Conservation (phyloP, 2,329 filamentous ascomycete species). For the Chrysoporthe puriensis region DNA sequence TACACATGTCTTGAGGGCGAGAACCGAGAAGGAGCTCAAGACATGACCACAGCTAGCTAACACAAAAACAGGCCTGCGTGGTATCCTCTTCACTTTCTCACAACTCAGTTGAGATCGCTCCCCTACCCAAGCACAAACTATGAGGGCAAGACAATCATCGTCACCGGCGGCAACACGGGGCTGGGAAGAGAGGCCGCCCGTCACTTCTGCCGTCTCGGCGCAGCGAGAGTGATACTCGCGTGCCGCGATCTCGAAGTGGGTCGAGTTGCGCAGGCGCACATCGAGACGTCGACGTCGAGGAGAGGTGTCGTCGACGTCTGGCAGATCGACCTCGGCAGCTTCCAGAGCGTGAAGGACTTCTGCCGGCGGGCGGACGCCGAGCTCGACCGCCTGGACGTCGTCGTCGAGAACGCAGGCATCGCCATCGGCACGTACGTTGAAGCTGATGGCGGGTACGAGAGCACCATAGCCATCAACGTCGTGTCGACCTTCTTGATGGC, state of each 20-base stretch:
- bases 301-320: constrained; percentile 48
- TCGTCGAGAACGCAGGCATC: constrained; percentile 48
- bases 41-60: neutral
- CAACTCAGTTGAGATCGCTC: constrained; percentile 3
- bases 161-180: constrained; percentile 47
- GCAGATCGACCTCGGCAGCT: constrained; percentile 52
- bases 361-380: constrained; percentile 31
- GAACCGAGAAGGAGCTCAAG: neutral
- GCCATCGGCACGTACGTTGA: constrained; percentile 26
- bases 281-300: constrained; percentile 36
- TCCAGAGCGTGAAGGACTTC: constrained; percentile 51
- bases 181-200: constrained; percentile 43
- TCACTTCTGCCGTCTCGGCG: constrained; percentile 42
- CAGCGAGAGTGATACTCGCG: constrained; percentile 43
- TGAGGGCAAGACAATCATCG: constrained; percentile 39
- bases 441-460: constrained; percentile 36
- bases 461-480: constrained; percentile 50
- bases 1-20: neutral
- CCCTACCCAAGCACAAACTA: neutral
- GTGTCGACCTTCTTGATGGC: constrained; percentile 50
- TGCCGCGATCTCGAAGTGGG: constrained; percentile 42
- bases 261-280: constrained; percentile 43
- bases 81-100: constrained; percentile 16
- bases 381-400: constrained; percentile 46
- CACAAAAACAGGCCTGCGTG: neutral